phyloP scores from a whole-genome alignment of 192 early-diverging fungal genomes.

The Rhizoclosmatium globosum region DNA sequence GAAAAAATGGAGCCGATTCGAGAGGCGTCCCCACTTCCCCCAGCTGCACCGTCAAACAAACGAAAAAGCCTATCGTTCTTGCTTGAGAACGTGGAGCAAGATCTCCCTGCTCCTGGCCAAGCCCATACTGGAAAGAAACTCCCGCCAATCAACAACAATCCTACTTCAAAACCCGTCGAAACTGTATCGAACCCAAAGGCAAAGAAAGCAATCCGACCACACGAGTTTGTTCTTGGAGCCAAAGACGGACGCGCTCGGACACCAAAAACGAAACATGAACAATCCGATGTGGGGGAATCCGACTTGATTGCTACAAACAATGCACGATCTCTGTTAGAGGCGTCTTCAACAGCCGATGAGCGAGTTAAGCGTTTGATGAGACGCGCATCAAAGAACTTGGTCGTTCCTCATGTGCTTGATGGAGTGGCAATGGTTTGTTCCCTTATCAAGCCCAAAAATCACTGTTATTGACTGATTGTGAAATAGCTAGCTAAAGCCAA shows the following conservation, averaged over 20 bases:
- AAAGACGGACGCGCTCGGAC: slow-evolving; percentile 16
- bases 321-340: background rate
- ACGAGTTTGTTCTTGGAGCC: slow-evolving; percentile 19
- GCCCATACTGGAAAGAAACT: too few species aligned
- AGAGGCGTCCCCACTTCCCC: too few species aligned
- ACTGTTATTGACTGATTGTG: background rate
- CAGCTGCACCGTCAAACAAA: too few species aligned
- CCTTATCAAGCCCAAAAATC: background rate
- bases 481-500: slow-evolving; percentile 55
- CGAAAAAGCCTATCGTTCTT: too few species aligned
- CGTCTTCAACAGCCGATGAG: background rate
- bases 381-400: background rate
- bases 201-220: slow-evolving; percentile 14
- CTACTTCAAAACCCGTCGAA: too few species aligned
- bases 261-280: background rate
- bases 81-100: too few species aligned
- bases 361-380: background rate
- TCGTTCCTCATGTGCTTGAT: slow-evolving; percentile 20
- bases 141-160: too few species aligned
- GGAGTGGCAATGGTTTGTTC: slow-evolving; percentile 23
- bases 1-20: too few species aligned
- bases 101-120: too few species aligned
- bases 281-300: background rate
- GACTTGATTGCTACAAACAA: background rate
- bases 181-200: background rate